Conservation (phyloP, 352 stramenopile genomes). For the Elongisporangium anandrum region DNA sequence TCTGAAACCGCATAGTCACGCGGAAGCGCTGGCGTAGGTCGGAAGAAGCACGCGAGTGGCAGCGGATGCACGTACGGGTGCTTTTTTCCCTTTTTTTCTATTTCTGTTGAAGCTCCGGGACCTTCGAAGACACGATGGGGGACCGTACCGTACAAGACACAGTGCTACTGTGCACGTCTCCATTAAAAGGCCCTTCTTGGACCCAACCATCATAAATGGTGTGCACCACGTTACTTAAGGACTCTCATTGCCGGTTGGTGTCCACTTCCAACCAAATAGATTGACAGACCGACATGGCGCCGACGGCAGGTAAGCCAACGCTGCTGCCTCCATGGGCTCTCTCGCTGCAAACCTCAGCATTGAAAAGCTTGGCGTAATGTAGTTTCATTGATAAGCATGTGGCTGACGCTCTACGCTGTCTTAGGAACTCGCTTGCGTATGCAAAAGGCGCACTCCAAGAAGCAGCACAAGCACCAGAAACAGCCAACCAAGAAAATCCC, state of each 20-base stretch:
- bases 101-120: background rate
- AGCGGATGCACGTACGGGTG: background rate
- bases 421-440: conserved; percentile 71
- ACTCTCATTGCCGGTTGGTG: background rate
- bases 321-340: background rate
- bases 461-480: conserved; percentile 24
- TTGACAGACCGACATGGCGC: conserved; percentile 26
- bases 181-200: background rate
- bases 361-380: background rate
- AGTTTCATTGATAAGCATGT: no score
- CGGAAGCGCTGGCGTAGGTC: background rate
- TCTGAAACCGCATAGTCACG: background rate
- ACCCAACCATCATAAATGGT: background rate
- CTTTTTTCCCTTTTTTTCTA: background rate
- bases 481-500: conserved; percentile 55
- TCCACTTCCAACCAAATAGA: background rate
- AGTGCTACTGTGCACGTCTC: background rate
- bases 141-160: background rate
- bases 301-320: conserved; percentile 33
- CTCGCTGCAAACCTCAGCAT: background rate
- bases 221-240: background rate
- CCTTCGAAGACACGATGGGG: background rate
- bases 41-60: background rate
- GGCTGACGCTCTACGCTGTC: background rate
- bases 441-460: conserved; percentile 54